Base-by-base conservation (phyloP, 2,329 filamentous ascomycete genomes). In the Lasiodiplodia hormozganensis region DNA sequence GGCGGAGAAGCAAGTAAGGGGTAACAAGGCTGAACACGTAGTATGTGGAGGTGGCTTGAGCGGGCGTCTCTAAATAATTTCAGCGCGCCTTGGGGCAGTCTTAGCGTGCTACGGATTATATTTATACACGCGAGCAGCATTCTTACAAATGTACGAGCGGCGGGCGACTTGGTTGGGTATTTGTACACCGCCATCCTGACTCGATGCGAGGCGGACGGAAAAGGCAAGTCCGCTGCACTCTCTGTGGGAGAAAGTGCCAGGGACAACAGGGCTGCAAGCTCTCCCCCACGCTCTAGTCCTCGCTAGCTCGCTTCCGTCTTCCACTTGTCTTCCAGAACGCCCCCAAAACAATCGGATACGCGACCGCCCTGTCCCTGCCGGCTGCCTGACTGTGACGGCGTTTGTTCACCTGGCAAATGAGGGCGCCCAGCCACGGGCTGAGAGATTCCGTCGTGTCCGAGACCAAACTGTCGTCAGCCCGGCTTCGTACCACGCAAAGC, bases 161-260 rank as follows among this genome's bases (percentile, higher is more conserved):
- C 36, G 21, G 36, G 56, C 56, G 23, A 31, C 7, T 21, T 8
- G 58, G 23, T 28, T 25, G 25, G 58, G 36, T 23, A 47, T 64
- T 21, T 47, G 43, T 64, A 38, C 60, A 64, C 60, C 60, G 60
- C 60, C 47, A 64, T 52, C 60, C 47, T 52, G 60, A 52, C 60
- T 52, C 47, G 60, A 64, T 51, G 60, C 60, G 31, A 23, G 60
- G 60, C 47, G 60, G 43, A 28, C 60, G 49, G 58, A 62, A 62
- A 62, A 18, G 58, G 58, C 58, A 62, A 62, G 43, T 28, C 43
- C 47, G 43, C 38, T 60, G 40, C 58, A 62, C 36, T 62, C 36
- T 62, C 25, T 62, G 58, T 51, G 58, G 58, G 58, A 40, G 58
- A 60, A 40, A 23, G 31, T 21, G 18, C 18, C 21, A 40, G 18